Evolutionary conservation across 2,329 filamentous ascomycete genomes (phyloP), one percentile per base, ranked within the genome.

Genomic region (Lasiodiplodia sp.): DNA sequence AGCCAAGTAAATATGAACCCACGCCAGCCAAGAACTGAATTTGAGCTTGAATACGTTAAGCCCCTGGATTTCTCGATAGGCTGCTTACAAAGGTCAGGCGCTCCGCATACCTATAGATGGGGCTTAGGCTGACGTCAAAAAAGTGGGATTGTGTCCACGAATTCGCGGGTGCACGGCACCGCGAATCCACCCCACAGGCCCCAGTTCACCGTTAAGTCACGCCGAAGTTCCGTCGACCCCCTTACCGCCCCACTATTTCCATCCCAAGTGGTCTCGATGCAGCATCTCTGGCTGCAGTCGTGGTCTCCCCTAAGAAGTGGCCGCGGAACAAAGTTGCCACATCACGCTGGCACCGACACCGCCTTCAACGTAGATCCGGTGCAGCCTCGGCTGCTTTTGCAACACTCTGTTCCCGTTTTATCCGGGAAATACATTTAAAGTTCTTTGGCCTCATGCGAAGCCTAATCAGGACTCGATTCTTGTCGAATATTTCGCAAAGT

Each of bases 101-200:
- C 51, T 23, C 51, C 51, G 23, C 51, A 25, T 31, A 53, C 23
- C 31, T 34, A 34, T 34, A 31, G 16, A n/a, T 34, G 21, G 31
- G 8, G 31, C 11, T n/a, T 31, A 21, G 31, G 55, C 34, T 57
- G 55, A 23, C 55, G 55, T 40, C 7, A 21, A 37, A 57, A 57
- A 57, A 57, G 55, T 57, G 55, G 55, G 38, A 38, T 21, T 8
- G 28, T 56, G 18, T 44, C 56, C 56, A 58, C 56, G 18, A 11
- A 44, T 60, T 21, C 38, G 6, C 57, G 57, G 57, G 57, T 47
- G 34, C 21, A 47, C 57, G 57, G 57, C 57, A 60, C 47, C 3
- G 2, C 37, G 14, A 60, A 57, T 60, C 38, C 38, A 60, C 57
- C 38, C 57, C 57, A 60, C 57, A 60, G 10, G 56, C 56, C 56